Evolutionary conservation across 108 stramenopile genomes (phyloP).

Genomic region (Mediolabrus comicus): DNA sequence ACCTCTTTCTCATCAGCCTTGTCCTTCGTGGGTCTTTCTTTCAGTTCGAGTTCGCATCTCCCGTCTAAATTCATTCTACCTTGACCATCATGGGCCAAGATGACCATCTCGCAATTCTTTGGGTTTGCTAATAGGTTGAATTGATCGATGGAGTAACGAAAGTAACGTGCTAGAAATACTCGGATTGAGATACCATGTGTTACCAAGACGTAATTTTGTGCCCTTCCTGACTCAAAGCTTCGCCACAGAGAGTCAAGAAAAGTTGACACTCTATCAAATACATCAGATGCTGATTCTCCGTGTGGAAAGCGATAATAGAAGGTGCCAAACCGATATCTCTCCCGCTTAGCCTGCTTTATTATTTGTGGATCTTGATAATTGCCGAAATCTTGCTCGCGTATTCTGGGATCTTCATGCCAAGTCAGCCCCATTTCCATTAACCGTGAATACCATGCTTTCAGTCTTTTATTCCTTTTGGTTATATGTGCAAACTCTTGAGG

Average conservation of each 20-base stretch:
- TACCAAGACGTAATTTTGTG: slow-evolving; percentile 80
- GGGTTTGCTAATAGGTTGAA: slow-evolving; percentile 90
- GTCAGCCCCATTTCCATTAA: slow-evolving; percentile 74
- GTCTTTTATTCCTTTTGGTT: slow-evolving; percentile 50
- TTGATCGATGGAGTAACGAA: slow-evolving; percentile 91
- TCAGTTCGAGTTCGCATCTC: slow-evolving; percentile 60
- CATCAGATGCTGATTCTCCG: slow-evolving; percentile 89
- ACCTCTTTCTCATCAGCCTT: slow-evolving; percentile 23
- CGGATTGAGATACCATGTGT: slow-evolving; percentile 91
- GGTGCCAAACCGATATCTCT: slow-evolving; percentile 78
- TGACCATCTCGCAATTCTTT: slow-evolving; percentile 87
- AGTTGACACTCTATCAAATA: slow-evolving; percentile 85
- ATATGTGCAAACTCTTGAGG: slow-evolving; percentile 67
- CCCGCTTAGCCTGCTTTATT: slow-evolving; percentile 65
- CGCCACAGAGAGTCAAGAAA: slow-evolving; percentile 93
- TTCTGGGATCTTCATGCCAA: slow-evolving; percentile 86
- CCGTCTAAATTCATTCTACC: slow-evolving; percentile 74
- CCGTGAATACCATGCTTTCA: slow-evolving; percentile 75
- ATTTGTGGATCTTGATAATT: slow-evolving; percentile 67
- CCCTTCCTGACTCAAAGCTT: slow-evolving; percentile 68
- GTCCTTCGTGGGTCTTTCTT: slow-evolving; percentile 14
- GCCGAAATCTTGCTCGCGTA: slow-evolving; percentile 86
- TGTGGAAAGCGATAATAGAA: slow-evolving; percentile 92
- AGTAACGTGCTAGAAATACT: slow-evolving; percentile 89
- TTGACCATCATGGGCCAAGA: slow-evolving; percentile 76